Conservation (phyloP, 768 basidiomycete species). For the Royoungia palumana region DNA sequence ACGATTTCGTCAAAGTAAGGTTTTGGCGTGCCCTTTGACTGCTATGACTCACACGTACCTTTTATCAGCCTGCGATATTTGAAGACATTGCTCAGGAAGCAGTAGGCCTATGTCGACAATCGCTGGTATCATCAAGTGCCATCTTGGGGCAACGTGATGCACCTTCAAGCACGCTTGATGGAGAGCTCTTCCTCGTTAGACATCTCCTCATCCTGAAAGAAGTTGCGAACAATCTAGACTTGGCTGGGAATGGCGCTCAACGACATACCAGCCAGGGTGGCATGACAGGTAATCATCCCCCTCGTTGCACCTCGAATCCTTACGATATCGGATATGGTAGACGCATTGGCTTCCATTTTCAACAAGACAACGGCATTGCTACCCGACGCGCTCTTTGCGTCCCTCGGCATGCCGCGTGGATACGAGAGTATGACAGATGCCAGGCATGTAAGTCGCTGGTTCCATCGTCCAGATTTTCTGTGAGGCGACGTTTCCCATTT, state of each 20-base stretch:
- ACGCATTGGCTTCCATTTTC: conserved; percentile 31
- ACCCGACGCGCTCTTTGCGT: conserved; percentile 67
- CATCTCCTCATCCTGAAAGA: conserved; percentile 93
- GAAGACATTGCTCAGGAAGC: conserved; percentile 97
- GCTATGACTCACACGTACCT: conserved; percentile 1
- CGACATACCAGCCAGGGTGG: conserved; percentile 44
- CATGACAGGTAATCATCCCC: conserved; percentile 49
- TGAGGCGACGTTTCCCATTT: background rate
- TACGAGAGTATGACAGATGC: conserved; percentile 67
- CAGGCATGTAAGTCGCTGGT: conserved; percentile 52
- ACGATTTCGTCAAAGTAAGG: conserved; percentile 86
- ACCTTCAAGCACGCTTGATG: conserved; percentile 55
- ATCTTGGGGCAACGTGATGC: conserved; percentile 51
- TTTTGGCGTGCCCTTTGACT: background rate
- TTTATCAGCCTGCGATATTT: conserved; percentile 83
- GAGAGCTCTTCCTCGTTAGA: conserved; percentile 81
- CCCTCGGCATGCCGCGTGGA: conserved; percentile 60
- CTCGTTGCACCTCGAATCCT: background rate
- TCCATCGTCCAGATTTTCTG: background rate
- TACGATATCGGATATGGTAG: conserved; percentile 14
- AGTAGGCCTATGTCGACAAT: conserved; percentile 74
- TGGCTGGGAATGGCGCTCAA: conserved; percentile 49
- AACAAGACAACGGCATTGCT: conserved; percentile 40
- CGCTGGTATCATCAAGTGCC: conserved; percentile 72
- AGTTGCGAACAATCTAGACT: conserved; percentile 71